These are phyloP conservation scores for Acanthamoeba rhysodes DNA, from an alignment of 208 protist species.

Conservation along the genomic window DNA sequence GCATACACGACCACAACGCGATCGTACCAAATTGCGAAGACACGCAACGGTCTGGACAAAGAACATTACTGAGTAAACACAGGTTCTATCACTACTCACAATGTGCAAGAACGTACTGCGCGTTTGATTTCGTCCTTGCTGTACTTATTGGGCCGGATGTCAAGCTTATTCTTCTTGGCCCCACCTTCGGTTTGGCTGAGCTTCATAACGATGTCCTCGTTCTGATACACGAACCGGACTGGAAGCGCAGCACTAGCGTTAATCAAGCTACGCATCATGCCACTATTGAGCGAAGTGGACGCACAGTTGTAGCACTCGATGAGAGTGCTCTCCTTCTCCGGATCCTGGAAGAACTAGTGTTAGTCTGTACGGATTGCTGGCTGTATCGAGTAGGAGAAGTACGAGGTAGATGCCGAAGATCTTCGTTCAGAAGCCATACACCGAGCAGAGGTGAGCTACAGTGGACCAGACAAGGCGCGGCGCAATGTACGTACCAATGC, in stretches of 20 bases:
- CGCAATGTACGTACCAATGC: not conserved
- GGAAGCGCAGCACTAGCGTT: not conserved
- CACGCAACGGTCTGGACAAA: conserved; percentile 11
- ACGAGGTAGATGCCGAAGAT: conserved; percentile 71
- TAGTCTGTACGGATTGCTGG: not conserved
- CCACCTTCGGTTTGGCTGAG: not conserved
- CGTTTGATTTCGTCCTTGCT: conserved; percentile 60
- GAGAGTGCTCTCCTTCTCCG: conserved; percentile 24
- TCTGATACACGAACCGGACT: conserved; percentile 65
- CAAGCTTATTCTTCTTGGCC: not conserved
- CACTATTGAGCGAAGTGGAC: not conserved
- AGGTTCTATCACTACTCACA: not conserved
- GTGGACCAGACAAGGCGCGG: not conserved
- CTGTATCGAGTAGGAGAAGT: not conserved
- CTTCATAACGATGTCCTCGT: conserved; percentile 27
- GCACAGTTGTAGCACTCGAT: conserved; percentile 65
- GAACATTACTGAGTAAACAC: not conserved
- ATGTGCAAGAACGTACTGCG: not conserved
- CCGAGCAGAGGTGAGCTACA: not conserved
- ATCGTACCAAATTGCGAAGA: conserved; percentile 44
- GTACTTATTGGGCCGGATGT: not conserved
- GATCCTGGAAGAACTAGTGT: not conserved
- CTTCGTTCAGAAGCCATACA: not conserved
- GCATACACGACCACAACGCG: not conserved
- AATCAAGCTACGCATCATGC: not conserved